phyloP scores from a whole-genome alignment of 345 rosid genomes.

The Citrus unshiu region DNA sequence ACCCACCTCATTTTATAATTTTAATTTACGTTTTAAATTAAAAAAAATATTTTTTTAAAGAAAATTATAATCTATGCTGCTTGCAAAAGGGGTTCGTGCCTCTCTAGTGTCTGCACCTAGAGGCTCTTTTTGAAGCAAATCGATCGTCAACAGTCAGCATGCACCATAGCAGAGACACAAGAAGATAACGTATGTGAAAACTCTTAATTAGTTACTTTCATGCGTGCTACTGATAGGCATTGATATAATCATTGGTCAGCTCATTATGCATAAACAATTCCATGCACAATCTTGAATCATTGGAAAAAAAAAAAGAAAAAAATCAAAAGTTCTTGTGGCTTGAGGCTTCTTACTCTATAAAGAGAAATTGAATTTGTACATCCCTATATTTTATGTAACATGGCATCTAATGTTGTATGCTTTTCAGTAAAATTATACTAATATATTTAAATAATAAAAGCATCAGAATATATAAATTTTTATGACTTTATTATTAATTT shows the following conservation, averaged over 20 bases:
- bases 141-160: neutral
- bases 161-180: neutral
- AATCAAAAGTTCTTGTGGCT: neutral
- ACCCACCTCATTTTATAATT: too few relatives aligned
- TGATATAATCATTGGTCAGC: conserved; percentile 13
- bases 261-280: conserved; percentile 1
- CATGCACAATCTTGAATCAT: conserved; percentile 25
- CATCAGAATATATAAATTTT: neutral
- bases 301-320: neutral
- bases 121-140: conserved; percentile 10
- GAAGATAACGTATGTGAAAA: neutral
- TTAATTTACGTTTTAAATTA: too few relatives aligned
- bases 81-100: neutral
- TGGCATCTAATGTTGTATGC: neutral
- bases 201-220: too few relatives aligned
- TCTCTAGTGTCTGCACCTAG: neutral
- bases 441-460: too few relatives aligned
- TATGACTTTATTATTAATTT: neutral
- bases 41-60: too few relatives aligned
- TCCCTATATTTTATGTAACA: neutral
- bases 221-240: neutral
- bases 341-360: neutral
- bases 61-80: neutral
- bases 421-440: neutral
- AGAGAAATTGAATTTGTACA: neutral